Evolutionary conservation across 352 stramenopile species (phyloP).

Genomic region (Pythium periplocum): DNA sequence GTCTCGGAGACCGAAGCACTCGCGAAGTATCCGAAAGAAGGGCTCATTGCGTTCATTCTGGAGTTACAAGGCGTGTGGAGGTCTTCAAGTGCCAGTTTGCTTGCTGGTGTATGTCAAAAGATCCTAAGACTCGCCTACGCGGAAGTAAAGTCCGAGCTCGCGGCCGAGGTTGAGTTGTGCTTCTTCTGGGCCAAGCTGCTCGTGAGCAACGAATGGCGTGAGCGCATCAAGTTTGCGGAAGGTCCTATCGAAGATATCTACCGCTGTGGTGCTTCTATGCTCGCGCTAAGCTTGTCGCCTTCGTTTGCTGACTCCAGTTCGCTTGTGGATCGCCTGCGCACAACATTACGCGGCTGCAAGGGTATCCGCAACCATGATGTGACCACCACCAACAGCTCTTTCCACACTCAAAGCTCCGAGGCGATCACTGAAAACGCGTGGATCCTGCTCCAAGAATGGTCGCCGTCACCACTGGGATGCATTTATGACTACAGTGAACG

Average conservation of each 20-base stretch:
- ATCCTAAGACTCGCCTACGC: constrained; percentile 24
- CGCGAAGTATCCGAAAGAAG: constrained; percentile 24
- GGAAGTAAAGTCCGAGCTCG: constrained; percentile 5
- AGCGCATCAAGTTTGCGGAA: constrained; percentile 51
- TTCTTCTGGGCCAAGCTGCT: constrained; percentile 63
- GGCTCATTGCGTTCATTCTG: constrained; percentile 34
- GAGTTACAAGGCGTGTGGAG: constrained; percentile 49
- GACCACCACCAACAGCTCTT: no score
- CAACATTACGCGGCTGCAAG: constrained; percentile 37
- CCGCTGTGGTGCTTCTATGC: constrained; percentile 46
- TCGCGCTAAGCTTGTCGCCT: constrained; percentile 12
- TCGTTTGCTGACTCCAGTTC: background rate
- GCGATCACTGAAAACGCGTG: no score
- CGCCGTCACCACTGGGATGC: constrained; percentile 35
- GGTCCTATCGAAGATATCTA: constrained; percentile 62
- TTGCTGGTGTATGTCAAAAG: constrained; percentile 45
- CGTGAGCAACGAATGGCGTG: constrained; percentile 59
- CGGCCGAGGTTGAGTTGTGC: constrained; percentile 27
- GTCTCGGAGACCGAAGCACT: constrained; percentile 9
- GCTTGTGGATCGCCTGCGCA: constrained; percentile 29
- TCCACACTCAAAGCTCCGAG: no score
- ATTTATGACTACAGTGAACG: constrained; percentile 3
- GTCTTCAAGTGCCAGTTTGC: constrained; percentile 43
- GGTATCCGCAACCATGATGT: constrained; percentile 41
- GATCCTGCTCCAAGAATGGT: constrained; percentile 34